These are phyloP conservation scores for Penicillium soppii DNA, from an alignment of 495 filamentous ascomycete species.

Conservation along the genomic window DNA sequence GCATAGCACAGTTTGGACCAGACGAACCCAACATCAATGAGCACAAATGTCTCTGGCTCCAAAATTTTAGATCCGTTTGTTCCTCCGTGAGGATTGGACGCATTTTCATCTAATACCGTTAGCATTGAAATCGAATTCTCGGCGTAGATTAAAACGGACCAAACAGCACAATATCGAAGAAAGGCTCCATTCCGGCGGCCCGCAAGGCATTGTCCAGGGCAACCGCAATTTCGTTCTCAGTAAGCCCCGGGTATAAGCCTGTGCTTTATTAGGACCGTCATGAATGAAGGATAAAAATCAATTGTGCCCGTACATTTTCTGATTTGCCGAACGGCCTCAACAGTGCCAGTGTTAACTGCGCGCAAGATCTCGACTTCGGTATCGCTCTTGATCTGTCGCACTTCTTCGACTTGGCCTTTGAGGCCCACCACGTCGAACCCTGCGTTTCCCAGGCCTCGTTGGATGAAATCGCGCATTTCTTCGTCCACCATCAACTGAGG, in stretches of 20 bases:
- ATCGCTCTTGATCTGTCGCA: constrained; percentile 50
- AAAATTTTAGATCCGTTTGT: constrained; percentile 48
- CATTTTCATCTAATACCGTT: constrained; percentile 41
- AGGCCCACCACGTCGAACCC: constrained; percentile 51
- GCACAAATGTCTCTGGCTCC: constrained; percentile 48
- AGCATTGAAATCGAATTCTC: not conserved
- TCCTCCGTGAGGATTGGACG: constrained; percentile 53
- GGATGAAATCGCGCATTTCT: constrained; percentile 57
- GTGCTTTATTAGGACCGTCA: not conserved
- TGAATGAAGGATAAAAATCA: not conserved
- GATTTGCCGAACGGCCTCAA: constrained; percentile 54
- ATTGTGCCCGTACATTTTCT: constrained; percentile 36
- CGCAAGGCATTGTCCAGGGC: constrained; percentile 49
- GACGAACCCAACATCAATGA: constrained; percentile 55
- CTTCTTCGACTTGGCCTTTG: constrained; percentile 45
- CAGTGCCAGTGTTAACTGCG: constrained; percentile 57
- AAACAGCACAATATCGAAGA: constrained; percentile 59
- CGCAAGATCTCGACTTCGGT: constrained; percentile 50
- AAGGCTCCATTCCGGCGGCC: constrained; percentile 47
- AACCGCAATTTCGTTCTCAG: constrained; percentile 48
- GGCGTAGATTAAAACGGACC: constrained; percentile 12
- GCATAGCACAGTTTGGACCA: not conserved
- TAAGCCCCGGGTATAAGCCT: constrained; percentile 48
- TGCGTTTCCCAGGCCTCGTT: constrained; percentile 41
- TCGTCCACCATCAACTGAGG: constrained; percentile 55